These are phyloP conservation scores for Cinnamomum micranthum DNA, from an alignment of 164 flowering plant genomes.

Conservation along the genomic window DNA sequence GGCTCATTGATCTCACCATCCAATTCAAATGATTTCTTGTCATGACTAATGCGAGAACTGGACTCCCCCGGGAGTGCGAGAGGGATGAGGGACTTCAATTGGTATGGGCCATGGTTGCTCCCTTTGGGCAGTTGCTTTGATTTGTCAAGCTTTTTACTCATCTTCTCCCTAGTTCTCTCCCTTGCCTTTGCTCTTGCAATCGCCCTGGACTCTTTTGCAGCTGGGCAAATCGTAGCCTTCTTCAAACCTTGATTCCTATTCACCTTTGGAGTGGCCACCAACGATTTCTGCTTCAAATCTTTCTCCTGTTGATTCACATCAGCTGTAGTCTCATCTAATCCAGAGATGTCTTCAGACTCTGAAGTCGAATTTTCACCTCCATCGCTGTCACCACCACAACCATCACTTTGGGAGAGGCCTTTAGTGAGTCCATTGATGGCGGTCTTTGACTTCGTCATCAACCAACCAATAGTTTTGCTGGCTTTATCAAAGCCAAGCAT, in stretches of 20 bases:
- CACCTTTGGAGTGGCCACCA: slow-evolving; percentile 12
- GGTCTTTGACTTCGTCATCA: slow-evolving; percentile 39
- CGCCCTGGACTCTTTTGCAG: slow-evolving; percentile 35
- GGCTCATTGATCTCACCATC: slow-evolving; percentile 20
- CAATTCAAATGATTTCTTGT: slow-evolving; percentile 15
- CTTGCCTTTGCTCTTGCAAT: slow-evolving; percentile 62
- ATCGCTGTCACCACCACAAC: background rate
- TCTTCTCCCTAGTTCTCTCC: slow-evolving; percentile 42
- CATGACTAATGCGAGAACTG: slow-evolving; percentile 16
- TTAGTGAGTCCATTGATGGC: slow-evolving; percentile 46
- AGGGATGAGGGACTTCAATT: slow-evolving; percentile 12
- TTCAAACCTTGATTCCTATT: slow-evolving; percentile 17
- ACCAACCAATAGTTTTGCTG: slow-evolving; percentile 73
- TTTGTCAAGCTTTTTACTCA: slow-evolving; percentile 12
- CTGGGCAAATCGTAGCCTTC: slow-evolving; percentile 16
- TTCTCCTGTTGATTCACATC: background rate
- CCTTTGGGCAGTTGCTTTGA: slow-evolving; percentile 5
- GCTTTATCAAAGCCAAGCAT: slow-evolving; percentile 65
- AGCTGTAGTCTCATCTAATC: slow-evolving; percentile 14
- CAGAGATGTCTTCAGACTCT: slow-evolving; percentile 42
- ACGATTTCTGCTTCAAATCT: background rate
- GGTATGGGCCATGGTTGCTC: slow-evolving; percentile 1
- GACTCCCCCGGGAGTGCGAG: slow-evolving; percentile 26
- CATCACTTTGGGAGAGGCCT: slow-evolving; percentile 6
- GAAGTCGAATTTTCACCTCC: slow-evolving; percentile 29